Base-by-base conservation (phyloP, 2,329 filamentous ascomycete species). In the Calonectria honghensis region DNA sequence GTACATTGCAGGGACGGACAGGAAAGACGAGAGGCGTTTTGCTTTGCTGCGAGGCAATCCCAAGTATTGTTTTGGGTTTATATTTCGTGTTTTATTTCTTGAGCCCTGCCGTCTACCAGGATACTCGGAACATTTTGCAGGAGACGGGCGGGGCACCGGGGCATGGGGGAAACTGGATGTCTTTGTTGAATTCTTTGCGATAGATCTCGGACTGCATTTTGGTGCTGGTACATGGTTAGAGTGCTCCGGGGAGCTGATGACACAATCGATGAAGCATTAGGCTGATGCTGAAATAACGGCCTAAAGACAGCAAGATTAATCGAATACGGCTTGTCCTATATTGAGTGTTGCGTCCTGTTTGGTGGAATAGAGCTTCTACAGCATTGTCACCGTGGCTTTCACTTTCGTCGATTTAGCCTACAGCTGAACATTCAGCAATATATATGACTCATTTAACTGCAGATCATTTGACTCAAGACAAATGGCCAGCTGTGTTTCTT, bases 21-120 rank as follows among this genome's bases (percentile, higher is more conserved):
- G 76, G 79, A 76, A 76, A 75, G 70, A 75, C 68, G 68, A 72
- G 76, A 72, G 79, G 79, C 79, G 79, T 81, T 81, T 81, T 79
- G 74, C 73, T 78, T 81, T 77, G 59, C 64, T 76, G 59, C 64
- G 63, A 70, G 59, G 72, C 59, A 73, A 52, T 59, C 66, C 63
- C 52, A 64, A 64, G 39, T 37, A 31, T 68, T 54, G 48, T 57
- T 70, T 59, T 41, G 45, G 68, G 54, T 63, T 31, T 70, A 59
- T 69, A 65, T 72, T 24, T 70, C 37, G 41, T 67, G 20, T 51
- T 61, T 64, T 50, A 64, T 73, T 73, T 75, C 57, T 76, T 76
- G 14, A 51, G 29, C 41, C 65, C 64, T 4, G 29, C 45, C 39
- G 57, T 59, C 63, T 16, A 73, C 72, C 66, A 70, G 73, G 52